A percentile compares a stretch with the other conserved stretches of the same genome.
These are phyloP conservation scores for Apiotrichum sp. DNA, from an alignment of 1,284 basidiomycete species.

Conservation along the genomic window DNA sequence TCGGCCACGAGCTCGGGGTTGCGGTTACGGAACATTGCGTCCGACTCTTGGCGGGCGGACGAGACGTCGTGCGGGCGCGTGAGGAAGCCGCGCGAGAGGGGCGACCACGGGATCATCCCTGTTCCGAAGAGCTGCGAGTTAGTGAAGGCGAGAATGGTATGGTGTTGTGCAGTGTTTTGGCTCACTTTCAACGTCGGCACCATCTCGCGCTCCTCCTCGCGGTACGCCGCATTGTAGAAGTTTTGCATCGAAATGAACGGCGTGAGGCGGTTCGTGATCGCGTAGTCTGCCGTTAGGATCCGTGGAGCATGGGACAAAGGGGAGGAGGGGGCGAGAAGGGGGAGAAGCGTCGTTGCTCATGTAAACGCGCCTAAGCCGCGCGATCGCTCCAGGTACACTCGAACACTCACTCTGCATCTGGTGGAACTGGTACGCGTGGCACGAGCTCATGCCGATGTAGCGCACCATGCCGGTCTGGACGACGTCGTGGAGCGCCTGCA, in stretches of 20 bases:
- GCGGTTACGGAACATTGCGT: constrained; percentile 14
- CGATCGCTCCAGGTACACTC: too few relatives aligned
- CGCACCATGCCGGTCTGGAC: constrained; percentile 59
- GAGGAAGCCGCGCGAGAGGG: constrained; percentile 31
- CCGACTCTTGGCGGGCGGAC: constrained; percentile 22
- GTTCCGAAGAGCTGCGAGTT: constrained; percentile 33
- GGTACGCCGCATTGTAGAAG: constrained; percentile 51
- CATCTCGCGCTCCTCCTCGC: constrained; percentile 60
- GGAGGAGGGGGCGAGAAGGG: too few relatives aligned
- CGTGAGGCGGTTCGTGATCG: constrained; percentile 53
- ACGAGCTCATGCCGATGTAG: constrained; percentile 60
- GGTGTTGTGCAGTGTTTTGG: not conserved
- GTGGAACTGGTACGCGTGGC: constrained; percentile 48
- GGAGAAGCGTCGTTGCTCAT: too few relatives aligned
- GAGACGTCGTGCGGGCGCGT: constrained; percentile 21
- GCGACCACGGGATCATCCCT: constrained; percentile 47
- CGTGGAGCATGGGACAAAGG: too few relatives aligned
- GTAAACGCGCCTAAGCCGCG: constrained; percentile 1
- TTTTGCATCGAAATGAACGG: constrained; percentile 69
- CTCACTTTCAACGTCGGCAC: constrained; percentile 50
- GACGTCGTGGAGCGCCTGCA: constrained; percentile 65
- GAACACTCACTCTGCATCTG: constrained; percentile 40
- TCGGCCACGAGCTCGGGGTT: not conserved
- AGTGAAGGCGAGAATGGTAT: too few relatives aligned
- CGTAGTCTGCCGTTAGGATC: constrained; percentile 32